These are phyloP conservation scores for Trypanosoma cruzi DNA, from an alignment of 208 protist species.

Conservation along the genomic window DNA sequence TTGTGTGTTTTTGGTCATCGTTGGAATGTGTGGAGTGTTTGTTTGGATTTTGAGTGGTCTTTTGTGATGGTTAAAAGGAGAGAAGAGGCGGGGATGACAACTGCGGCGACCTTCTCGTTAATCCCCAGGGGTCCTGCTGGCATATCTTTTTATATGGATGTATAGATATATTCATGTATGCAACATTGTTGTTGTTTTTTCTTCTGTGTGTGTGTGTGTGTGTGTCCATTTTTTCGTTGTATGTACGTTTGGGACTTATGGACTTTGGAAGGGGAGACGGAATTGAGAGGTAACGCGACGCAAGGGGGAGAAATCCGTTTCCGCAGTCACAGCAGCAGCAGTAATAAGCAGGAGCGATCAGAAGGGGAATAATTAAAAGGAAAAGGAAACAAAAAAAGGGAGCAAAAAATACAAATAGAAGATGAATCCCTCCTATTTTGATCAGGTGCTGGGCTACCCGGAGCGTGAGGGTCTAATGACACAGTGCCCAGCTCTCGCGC, in stretches of 20 bases:
- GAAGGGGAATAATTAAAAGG: neutral
- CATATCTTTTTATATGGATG: too few species aligned
- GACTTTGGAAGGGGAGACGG: neutral
- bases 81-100: neutral
- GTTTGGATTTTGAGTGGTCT: neutral
- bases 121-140: neutral
- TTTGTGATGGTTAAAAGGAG: neutral
- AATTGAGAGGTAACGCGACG: neutral
- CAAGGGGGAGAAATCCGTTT: neutral
- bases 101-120: neutral
- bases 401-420: neutral
- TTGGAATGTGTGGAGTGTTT: neutral
- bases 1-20: neutral
- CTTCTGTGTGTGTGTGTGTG: too few species aligned
- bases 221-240: conserved; percentile 22
- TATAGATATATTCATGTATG: neutral
- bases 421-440: conserved; percentile 41
- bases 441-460: conserved; percentile 52
- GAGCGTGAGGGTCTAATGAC: conserved; percentile 52
- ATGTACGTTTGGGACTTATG: neutral
- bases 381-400: neutral
- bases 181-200: neutral
- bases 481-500: conserved; percentile 68
- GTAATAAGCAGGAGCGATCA: neutral
- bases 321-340: neutral